phyloP scores from a whole-genome alignment of 306 rosid species.

The Cicer arietinum region DNA sequence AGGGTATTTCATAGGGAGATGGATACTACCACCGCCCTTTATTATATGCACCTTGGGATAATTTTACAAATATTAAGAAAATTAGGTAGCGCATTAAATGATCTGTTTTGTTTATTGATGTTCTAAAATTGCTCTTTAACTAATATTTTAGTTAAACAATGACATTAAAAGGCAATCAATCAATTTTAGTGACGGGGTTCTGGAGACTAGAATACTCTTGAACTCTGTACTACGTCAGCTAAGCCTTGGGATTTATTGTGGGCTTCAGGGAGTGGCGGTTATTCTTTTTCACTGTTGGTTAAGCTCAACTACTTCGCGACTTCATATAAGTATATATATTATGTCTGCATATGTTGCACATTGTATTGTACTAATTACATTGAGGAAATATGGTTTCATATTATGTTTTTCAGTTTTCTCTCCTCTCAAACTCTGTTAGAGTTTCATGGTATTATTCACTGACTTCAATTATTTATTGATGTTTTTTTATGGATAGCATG shows the following conservation, averaged over 20 bases:
- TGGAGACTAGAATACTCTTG: neutral
- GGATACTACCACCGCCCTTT: no score
- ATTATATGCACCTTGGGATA: no score
- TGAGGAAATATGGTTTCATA: neutral
- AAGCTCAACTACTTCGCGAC: no score
- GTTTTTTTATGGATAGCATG: slow-evolving; percentile 61
- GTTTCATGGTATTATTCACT: neutral
- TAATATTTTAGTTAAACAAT: no score
- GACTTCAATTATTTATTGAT: slow-evolving; percentile 38
- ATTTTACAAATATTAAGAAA: no score
- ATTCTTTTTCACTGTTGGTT: neutral
- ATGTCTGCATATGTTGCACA: neutral
- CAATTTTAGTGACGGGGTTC: neutral
- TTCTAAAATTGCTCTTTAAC: no score
- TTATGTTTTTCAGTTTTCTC: neutral
- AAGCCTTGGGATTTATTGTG: slow-evolving; percentile 1
- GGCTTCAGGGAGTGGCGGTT: slow-evolving; percentile 1
- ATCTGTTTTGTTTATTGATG: no score
- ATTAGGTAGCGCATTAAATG: no score
- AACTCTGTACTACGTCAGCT: neutral
- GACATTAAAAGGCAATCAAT: no score
- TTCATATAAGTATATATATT: no score
- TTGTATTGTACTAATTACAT: neutral
- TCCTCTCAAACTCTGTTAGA: neutral
- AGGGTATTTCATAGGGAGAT: neutral